A percentile compares a stretch with the other conserved stretches of the same genome.
Conservation (phyloP, 805 yeast species). For the Candida koratica region DNA sequence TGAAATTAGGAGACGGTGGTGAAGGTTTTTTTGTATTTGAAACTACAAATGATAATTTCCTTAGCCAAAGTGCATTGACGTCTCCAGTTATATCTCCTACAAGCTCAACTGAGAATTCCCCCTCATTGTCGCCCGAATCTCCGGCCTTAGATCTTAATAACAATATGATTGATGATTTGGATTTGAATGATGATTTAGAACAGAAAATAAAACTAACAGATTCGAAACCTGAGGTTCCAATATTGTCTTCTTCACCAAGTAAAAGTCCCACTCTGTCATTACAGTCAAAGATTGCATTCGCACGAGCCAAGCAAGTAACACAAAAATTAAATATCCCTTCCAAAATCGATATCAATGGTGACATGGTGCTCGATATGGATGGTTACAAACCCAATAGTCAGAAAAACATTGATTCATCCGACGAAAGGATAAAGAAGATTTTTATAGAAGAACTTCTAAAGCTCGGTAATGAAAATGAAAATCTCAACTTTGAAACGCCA, state of each 20-base stretch:
- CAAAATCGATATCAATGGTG: constrained; percentile 84
- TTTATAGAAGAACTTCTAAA: constrained; percentile 65
- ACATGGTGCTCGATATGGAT: constrained; percentile 85
- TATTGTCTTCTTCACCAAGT: constrained; percentile 12
- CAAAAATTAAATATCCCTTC: constrained; percentile 80
- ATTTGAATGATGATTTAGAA: constrained; percentile 34
- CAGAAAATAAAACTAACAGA: constrained; percentile 24
- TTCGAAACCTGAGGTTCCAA: constrained; percentile 13
- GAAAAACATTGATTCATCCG: constrained; percentile 71
- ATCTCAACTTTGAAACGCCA: constrained; percentile 3
- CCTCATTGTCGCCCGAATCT: constrained; percentile 20
- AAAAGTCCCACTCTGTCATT: constrained; percentile 21
- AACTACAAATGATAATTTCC: constrained; percentile 56
- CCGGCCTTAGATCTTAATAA: constrained; percentile 14
- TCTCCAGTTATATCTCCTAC: constrained; percentile 77
- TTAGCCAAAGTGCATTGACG: constrained; percentile 76
- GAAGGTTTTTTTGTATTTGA: constrained; percentile 97
- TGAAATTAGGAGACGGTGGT: constrained; percentile 97
- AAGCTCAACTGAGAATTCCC: constrained; percentile 54
- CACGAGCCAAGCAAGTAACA: constrained; percentile 60
- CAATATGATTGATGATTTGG: constrained; percentile 35
- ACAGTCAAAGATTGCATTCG: constrained; percentile 44
- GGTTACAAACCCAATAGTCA: constrained; percentile 85
- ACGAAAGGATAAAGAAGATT: constrained; percentile 67
- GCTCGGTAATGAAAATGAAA: constrained; percentile 17